Conservation (phyloP, 2,329 filamentous ascomycete genomes). For the Dactylellina leptospora region DNA sequence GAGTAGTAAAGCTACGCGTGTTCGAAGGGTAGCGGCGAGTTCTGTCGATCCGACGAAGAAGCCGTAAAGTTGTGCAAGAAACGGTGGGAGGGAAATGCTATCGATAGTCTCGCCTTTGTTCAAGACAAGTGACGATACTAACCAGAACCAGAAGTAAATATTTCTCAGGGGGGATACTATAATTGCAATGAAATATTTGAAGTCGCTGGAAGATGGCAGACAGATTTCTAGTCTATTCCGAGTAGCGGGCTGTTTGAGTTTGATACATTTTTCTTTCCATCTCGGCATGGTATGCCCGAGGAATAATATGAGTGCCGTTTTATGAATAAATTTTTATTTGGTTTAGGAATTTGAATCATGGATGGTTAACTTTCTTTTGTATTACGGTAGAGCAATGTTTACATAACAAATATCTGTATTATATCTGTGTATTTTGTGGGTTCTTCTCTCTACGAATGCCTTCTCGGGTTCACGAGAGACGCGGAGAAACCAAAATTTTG, state of each 20-base stretch:
- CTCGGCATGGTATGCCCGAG: slow-evolving; percentile 21
- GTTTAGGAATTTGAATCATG: neutral
- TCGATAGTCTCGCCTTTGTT: slow-evolving; percentile 10
- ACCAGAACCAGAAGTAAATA: slow-evolving; percentile 42
- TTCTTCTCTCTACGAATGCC: too few species aligned
- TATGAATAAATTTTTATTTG: neutral
- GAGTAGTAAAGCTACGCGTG: neutral
- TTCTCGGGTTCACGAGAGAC: too few species aligned
- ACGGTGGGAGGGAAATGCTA: neutral
- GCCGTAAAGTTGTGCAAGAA: slow-evolving; percentile 29
- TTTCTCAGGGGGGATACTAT: slow-evolving; percentile 19
- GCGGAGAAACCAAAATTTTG: neutral
- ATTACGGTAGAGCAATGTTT: too few species aligned
- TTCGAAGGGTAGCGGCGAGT: slow-evolving; percentile 2
- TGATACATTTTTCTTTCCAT: slow-evolving; percentile 40
- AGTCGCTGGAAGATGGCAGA: slow-evolving; percentile 16
- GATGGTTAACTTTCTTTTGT: neutral
- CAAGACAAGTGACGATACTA: slow-evolving; percentile 13
- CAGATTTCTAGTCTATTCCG: slow-evolving; percentile 4
- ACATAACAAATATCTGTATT: too few species aligned
- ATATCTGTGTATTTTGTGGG: too few species aligned
- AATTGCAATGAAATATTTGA: slow-evolving; percentile 1
- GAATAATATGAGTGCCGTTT: neutral
- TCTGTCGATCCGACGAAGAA: slow-evolving; percentile 33
- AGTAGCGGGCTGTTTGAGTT: neutral